A percentile compares a stretch with the other conserved stretches of the same genome.
Conservation (phyloP, 768 basidiomycete species). For the Tulasnella sp. region DNA sequence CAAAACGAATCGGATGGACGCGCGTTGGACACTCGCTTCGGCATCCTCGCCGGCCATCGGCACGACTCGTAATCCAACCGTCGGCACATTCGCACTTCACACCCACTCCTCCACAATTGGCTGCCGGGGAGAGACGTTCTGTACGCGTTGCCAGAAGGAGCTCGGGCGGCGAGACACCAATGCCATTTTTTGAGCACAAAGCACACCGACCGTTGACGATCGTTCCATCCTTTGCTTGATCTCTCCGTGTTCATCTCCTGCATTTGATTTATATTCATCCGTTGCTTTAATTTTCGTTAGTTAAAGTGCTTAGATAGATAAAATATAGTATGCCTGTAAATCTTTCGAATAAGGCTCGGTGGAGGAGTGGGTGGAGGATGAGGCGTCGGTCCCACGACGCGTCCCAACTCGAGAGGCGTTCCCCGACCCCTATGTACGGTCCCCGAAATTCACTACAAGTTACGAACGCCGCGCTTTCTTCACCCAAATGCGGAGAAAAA, state of each 20-base stretch:
- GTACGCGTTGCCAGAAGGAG: constrained; percentile 26
- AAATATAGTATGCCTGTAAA: neutral
- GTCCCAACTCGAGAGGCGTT: too few species aligned
- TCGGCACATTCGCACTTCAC: constrained; percentile 25
- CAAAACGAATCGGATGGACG: too few species aligned
- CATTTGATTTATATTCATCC: neutral
- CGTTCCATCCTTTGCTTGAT: constrained; percentile 15
- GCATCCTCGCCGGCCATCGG: too few species aligned
- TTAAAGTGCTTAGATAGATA: neutral
- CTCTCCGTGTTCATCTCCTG: neutral
- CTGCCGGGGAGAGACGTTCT: constrained; percentile 26
- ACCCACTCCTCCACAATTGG: neutral
- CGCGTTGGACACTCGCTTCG: too few species aligned
- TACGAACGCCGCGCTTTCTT: too few species aligned
- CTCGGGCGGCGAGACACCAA: constrained; percentile 26
- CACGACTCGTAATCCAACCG: neutral
- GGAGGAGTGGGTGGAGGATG: too few species aligned
- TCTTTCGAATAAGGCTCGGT: neutral
- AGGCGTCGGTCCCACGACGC: too few species aligned
- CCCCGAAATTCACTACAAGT: too few species aligned
- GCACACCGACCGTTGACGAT: constrained; percentile 16
- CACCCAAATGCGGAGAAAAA: too few species aligned
- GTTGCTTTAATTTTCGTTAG: neutral
- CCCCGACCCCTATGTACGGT: too few species aligned
- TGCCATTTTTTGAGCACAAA: constrained; percentile 27